A percentile compares a stretch with the other conserved stretches of the same genome.
These are phyloP conservation scores for Alternaria viburni DNA, from an alignment of 2,329 filamentous ascomycete genomes.

Conservation along the genomic window DNA sequence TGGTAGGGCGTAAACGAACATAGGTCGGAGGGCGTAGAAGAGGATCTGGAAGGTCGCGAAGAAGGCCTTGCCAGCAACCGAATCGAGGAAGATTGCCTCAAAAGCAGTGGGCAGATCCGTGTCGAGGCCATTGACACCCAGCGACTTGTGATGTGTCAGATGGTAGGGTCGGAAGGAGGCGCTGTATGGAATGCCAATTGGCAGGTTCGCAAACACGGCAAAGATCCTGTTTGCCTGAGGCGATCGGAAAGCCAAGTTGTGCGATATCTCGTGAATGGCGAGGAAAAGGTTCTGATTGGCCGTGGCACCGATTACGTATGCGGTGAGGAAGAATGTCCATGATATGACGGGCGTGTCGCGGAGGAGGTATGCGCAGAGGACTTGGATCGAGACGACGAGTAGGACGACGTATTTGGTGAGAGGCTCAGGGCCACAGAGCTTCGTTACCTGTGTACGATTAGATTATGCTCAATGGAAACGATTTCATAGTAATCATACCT, in stretches of 20 bases:
- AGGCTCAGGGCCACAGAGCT: constrained; percentile 94
- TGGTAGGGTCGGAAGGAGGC: constrained; percentile 98
- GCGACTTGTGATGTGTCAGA: constrained; percentile 97
- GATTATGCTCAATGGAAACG: background rate
- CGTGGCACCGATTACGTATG: constrained; percentile 91
- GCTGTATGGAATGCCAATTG: constrained; percentile 94
- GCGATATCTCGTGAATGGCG: constrained; percentile 97
- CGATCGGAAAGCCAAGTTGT: constrained; percentile 92
- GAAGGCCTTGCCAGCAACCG: constrained; percentile 94
- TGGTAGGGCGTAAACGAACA: constrained; percentile 89
- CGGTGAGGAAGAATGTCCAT: constrained; percentile 82
- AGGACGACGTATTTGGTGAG: constrained; percentile 93
- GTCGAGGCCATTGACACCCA: constrained; percentile 94
- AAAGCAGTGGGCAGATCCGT: constrained; percentile 92
- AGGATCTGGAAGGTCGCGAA: constrained; percentile 99
- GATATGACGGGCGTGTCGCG: constrained; percentile 80
- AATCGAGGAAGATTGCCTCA: constrained; percentile 92
- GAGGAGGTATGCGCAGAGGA: constrained; percentile 77
- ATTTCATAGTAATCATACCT: constrained; percentile 62
- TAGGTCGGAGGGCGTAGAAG: constrained; percentile 96
- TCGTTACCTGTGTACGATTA: constrained; percentile 71
- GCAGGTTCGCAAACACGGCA: constrained; percentile 92
- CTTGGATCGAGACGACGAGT: constrained; percentile 81
- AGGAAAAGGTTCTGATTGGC: constrained; percentile 99
- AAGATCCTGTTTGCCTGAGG: constrained; percentile 81